phyloP scores from a whole-genome alignment of 2,329 filamentous ascomycete genomes.

The Bimuria novae-zelandiae region DNA sequence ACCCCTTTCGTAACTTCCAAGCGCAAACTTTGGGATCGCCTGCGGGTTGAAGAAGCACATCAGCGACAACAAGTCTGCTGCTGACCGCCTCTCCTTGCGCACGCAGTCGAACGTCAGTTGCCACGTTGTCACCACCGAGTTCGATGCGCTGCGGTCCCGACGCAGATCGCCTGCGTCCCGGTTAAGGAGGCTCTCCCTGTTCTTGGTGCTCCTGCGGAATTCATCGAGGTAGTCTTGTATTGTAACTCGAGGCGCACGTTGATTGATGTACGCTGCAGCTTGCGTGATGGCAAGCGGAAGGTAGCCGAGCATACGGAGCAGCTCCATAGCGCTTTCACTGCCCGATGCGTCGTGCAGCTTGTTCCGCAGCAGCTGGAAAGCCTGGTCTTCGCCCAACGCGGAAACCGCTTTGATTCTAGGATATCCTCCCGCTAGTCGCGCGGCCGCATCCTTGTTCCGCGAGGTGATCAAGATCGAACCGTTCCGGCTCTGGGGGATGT shows the following conservation, averaged over 20 bases:
- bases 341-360: no score
- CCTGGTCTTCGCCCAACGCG: slow-evolving; percentile 14
- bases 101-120: slow-evolving; percentile 44
- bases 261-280: slow-evolving; percentile 34
- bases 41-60: slow-evolving; percentile 27
- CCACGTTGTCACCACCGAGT: slow-evolving; percentile 43
- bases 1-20: not conserved
- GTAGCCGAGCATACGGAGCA: slow-evolving; percentile 13
- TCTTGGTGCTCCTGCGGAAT: slow-evolving; percentile 7
- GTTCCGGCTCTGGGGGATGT: slow-evolving; percentile 22
- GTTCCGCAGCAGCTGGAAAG: slow-evolving; percentile 9
- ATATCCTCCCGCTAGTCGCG: slow-evolving; percentile 10
- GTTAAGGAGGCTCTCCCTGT: slow-evolving; percentile 4
- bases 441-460: slow-evolving; percentile 16
- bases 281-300: slow-evolving; percentile 26
- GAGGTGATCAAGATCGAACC: slow-evolving; percentile 19
- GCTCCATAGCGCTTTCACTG: not conserved
- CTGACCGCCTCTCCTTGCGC: slow-evolving; percentile 28
- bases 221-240: slow-evolving; percentile 41
- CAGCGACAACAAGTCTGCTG: slow-evolving; percentile 51
- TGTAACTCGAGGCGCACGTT: slow-evolving; percentile 7
- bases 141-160: slow-evolving; percentile 14
- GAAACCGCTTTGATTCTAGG: slow-evolving; percentile 14
- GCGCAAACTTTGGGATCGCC: slow-evolving; percentile 15
- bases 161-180: slow-evolving; percentile 12